phyloP scores from a whole-genome alignment of 2,329 filamentous ascomycete genomes.

The Aspergillus sojae region DNA sequence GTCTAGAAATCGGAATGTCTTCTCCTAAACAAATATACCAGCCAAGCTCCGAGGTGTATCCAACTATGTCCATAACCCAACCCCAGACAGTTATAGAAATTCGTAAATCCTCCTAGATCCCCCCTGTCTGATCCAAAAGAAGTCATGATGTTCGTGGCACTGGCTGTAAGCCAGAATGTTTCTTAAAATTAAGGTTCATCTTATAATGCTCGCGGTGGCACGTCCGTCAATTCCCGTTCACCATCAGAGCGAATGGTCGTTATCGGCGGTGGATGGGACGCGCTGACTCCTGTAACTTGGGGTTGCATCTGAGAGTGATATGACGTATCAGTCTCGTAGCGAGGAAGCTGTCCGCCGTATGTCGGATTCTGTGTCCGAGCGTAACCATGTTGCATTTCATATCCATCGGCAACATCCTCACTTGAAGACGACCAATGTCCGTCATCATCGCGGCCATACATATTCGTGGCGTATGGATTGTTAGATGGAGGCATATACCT shows the following conservation, averaged over 20 bases:
- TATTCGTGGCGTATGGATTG: conserved; percentile 29
- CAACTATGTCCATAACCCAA: not conserved
- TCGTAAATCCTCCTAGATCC: not conserved
- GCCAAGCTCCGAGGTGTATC: not conserved
- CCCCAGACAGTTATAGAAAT: not conserved
- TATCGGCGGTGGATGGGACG: conserved; percentile 14
- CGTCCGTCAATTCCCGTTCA: conserved; percentile 25
- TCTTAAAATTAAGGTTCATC: not conserved
- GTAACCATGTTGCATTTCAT: conserved; percentile 41
- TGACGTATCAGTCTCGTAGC: conserved; percentile 30
- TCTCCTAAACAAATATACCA: not conserved
- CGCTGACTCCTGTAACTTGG: conserved; percentile 9
- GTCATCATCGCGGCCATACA: conserved; percentile 35
- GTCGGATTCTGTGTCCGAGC: conserved; percentile 26
- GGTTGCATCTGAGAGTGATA: conserved; percentile 30
- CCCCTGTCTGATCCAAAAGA: not conserved
- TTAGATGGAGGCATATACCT: conserved; percentile 21
- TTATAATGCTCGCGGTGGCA: conserved; percentile 17
- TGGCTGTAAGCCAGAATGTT: not conserved
- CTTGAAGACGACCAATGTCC: conserved; percentile 40
- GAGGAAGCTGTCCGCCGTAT: conserved; percentile 21
- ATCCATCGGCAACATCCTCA: conserved; percentile 40
- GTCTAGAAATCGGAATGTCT: not conserved
- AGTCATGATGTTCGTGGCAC: conserved; percentile 10
- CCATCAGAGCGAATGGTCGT: conserved; percentile 14